Percentiles rank a stretch among this genome's conserved stretches.
phyloP scores from a whole-genome alignment of 768 basidiomycete species.

The Termitomyces sp. region DNA sequence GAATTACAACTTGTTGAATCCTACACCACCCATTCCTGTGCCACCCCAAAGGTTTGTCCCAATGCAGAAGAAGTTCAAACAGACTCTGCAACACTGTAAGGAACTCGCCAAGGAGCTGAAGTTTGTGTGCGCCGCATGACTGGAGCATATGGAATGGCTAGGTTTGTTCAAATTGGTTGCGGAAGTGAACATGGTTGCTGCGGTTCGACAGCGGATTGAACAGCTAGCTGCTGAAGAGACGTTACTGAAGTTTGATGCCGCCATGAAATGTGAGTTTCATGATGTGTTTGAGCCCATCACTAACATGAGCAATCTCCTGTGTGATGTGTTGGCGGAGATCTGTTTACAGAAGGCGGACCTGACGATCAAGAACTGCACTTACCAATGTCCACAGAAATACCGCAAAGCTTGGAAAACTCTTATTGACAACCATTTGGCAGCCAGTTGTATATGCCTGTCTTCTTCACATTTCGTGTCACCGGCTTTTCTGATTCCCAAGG shows the following conservation, averaged over 20 bases:
- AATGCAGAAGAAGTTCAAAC: background rate
- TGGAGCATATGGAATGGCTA: background rate
- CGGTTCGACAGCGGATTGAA: background rate
- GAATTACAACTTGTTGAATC: background rate
- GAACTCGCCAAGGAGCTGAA: background rate
- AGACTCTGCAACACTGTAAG: background rate
- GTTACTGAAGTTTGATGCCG: background rate
- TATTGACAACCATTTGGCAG: slow-evolving; percentile 30
- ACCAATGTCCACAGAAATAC: slow-evolving; percentile 34
- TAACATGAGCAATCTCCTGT: too few species aligned
- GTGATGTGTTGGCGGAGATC: slow-evolving; percentile 24
- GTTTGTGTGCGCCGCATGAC: background rate
- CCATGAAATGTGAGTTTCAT: background rate
- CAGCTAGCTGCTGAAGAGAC: background rate
- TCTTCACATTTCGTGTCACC: slow-evolving; percentile 32
- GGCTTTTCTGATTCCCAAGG: too few species aligned
- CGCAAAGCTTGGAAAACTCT: slow-evolving; percentile 30
- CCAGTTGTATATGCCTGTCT: slow-evolving; percentile 23
- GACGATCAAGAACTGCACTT: slow-evolving; percentile 23
- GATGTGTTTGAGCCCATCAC: too few species aligned
- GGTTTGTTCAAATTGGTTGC: background rate
- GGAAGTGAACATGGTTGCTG: background rate
- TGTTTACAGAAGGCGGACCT: slow-evolving; percentile 29
- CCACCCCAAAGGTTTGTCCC: too few species aligned
- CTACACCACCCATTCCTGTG: background rate